Conservation (phyloP, 2,329 filamentous ascomycete genomes). For the Phyllosticta citrichinensis region DNA sequence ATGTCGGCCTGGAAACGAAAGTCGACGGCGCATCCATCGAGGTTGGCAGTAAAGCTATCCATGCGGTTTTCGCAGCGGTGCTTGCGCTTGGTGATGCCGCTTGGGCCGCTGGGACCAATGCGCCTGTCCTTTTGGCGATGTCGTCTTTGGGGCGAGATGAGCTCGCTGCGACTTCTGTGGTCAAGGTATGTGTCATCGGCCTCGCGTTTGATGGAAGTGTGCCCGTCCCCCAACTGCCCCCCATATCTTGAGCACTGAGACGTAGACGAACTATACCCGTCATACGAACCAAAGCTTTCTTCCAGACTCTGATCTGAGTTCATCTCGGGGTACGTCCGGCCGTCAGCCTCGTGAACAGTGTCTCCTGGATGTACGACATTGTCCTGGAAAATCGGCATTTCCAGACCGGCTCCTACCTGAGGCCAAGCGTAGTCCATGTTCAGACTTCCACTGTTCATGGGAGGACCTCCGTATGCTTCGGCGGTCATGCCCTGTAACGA, state of each 20-base stretch:
- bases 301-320: slow-evolving; percentile 10
- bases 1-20: slow-evolving; percentile 13
- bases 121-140: slow-evolving; percentile 4
- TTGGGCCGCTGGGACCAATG: not conserved
- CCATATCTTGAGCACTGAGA: slow-evolving; percentile 14
- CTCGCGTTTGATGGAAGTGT: slow-evolving; percentile 17
- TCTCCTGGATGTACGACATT: slow-evolving; percentile 13
- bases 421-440: slow-evolving; percentile 10
- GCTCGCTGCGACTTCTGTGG: slow-evolving; percentile 18
- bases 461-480: slow-evolving; percentile 7
- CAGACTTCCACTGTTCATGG: slow-evolving; percentile 1
- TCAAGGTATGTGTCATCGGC: slow-evolving; percentile 15
- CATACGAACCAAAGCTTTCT: slow-evolving; percentile 9
- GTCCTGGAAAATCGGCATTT: slow-evolving; percentile 11
- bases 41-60: slow-evolving; percentile 6
- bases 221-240: slow-evolving; percentile 14
- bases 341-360: slow-evolving; percentile 14
- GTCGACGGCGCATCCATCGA: slow-evolving; percentile 7
- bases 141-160: slow-evolving; percentile 10
- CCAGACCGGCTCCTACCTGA: not conserved
- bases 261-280: slow-evolving; percentile 8
- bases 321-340: slow-evolving; percentile 9
- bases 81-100: slow-evolving; percentile 6
- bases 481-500: slow-evolving; percentile 7
- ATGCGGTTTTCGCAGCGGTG: slow-evolving; percentile 5